Conservation (phyloP, 495 filamentous ascomycete species). For the Podospora tetraspora region DNA sequence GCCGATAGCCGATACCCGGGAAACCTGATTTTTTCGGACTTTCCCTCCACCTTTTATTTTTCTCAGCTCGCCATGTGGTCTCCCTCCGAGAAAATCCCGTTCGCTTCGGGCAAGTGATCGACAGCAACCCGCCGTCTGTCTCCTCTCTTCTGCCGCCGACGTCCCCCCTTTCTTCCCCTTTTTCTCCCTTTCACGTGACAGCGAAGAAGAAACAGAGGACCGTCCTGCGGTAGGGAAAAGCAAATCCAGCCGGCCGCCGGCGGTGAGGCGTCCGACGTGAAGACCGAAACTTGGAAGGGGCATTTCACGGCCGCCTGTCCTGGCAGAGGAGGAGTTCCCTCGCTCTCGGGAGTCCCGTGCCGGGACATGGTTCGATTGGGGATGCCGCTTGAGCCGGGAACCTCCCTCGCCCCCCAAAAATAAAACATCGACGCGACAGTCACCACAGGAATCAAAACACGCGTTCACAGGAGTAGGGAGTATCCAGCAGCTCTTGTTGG, state of each 20-base stretch:
- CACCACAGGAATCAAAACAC: neutral
- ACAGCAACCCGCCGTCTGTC: neutral
- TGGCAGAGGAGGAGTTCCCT: neutral
- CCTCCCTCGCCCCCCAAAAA: neutral
- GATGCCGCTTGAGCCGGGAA: neutral
- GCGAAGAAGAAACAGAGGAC: neutral
- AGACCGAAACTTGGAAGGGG: neutral
- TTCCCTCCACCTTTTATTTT: neutral
- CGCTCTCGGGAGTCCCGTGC: neutral
- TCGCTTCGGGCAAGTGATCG: neutral
- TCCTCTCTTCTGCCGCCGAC: neutral
- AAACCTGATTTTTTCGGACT: neutral
- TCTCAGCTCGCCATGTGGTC: neutral
- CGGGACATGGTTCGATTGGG: neutral
- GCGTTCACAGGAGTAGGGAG: neutral
- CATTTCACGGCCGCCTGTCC: no score
- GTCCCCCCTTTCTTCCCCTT: no score
- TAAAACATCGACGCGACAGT: neutral
- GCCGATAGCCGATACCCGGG: neutral
- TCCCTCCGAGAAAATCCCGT: neutral
- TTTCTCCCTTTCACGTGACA: neutral
- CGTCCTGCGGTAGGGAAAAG: no score
- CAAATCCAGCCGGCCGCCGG: neutral
- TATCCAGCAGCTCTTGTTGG: neutral
- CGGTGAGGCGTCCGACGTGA: neutral